These are phyloP conservation scores for Cladosporium sp. DNA, from an alignment of 2,329 filamentous ascomycete species.

Conservation along the genomic window DNA sequence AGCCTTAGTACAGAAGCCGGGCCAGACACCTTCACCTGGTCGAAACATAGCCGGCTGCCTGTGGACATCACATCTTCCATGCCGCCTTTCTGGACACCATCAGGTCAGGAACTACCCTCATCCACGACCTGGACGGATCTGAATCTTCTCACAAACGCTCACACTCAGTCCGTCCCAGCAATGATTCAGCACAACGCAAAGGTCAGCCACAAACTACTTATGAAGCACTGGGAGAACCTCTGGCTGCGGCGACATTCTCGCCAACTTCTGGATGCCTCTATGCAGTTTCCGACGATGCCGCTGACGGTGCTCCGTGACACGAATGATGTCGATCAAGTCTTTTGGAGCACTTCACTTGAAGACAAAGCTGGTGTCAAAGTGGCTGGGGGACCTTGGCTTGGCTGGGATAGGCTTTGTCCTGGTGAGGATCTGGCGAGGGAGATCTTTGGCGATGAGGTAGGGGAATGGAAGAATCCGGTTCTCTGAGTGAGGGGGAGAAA, in stretches of 20 bases:
- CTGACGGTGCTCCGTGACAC: background rate
- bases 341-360: background rate
- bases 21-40: background rate
- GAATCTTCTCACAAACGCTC: background rate
- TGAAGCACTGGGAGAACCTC: background rate
- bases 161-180: background rate
- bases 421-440: conserved; percentile 1
- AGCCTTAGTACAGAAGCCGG: background rate
- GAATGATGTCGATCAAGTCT: background rate
- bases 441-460: conserved; percentile 1
- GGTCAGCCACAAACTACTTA: background rate
- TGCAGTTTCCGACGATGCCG: conserved; percentile 1
- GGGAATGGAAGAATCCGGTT: conserved; percentile 2
- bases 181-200: background rate
- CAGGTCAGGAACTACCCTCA: background rate
- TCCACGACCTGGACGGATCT: conserved; percentile 5
- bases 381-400: background rate
- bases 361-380: conserved; percentile 8
- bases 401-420: conserved; percentile 1
- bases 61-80: background rate
- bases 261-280: background rate
- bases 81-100: conserved; percentile 4
- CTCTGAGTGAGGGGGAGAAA: background rate
- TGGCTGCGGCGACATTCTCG: background rate
- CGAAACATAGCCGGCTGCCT: background rate